Base-by-base conservation (phyloP, 1,284 basidiomycete genomes). In the Malassezia restricta region DNA sequence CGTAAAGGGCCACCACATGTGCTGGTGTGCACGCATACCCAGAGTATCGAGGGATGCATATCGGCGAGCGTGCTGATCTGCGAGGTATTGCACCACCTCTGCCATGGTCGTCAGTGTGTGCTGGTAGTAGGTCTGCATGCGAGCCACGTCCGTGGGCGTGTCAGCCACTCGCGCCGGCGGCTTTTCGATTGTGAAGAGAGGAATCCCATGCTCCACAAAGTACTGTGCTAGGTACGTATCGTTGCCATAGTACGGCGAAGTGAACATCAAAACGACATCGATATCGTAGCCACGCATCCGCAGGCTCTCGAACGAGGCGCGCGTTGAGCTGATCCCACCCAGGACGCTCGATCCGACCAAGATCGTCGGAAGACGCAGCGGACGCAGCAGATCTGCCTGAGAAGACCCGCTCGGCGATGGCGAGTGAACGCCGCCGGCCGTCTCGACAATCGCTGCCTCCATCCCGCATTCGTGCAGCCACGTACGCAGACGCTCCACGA, bases 1-100 rank as follows among this genome's bases (percentile, higher is more conserved):
- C 1, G 91, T 88, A 71, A 96, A 96, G 0, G 92, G 92, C 89
- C 90, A 98, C 92, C 92, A 96, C 49, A 94, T 79, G 0, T 79
- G 79, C 47, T 87, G 79, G 43, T 86, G 75, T 0, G 89, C 84
- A 29, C 91, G 79, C 11, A 77, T 75, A 1, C 87, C 82, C 82
- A 94, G 87, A 0, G 82, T 81, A 40, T 81, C 78, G 3, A 96
- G 78, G 40, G 86, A 80, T 2, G 77, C 67, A 7, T 94, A 74
- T 8, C 91, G 79, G 30, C 72, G 63, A 0, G 68, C 55, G 72
- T 96, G 91, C 24, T 78, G 75, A 3, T 73, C 50, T 58, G 87
- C 83, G 9, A 96, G 76, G 62, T 82, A 78, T 1, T 77, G 71
- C 8, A 87, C 75, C 1, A 82, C 76, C 1, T 75, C 71, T 45